Evolutionary conservation across 2,329 filamentous ascomycete species (phyloP), one percentile per base, ranked within the genome.

Genomic region (Claviceps sp.): DNA sequence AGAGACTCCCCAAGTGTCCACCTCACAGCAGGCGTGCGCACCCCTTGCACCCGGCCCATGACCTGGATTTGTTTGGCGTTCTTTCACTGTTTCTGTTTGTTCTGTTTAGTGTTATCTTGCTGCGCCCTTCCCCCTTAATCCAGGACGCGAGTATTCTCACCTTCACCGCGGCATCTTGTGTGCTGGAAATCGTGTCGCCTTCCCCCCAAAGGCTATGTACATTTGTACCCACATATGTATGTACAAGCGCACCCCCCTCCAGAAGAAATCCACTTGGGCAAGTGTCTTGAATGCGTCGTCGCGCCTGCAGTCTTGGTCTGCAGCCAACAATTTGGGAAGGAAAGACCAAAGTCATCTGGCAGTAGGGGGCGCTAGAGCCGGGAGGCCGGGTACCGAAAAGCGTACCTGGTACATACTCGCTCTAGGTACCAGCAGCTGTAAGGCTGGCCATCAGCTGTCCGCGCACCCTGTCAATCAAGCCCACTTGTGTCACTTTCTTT

Each of bases 11-110:
- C 38, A 37, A 45, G 41, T 47, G 51, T 41, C n/a, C 48, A 48
- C 43, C 47, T 47, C 40, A 41, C 45, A 41, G 43, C 52, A 51
- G 55, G 56, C 50, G 54, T 52, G 55, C 26, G 26, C 26, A 30
- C 26, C 50, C 51, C 54, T 53, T 55, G 56, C 52, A 54, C 52
- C 30, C 52, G 51, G 57, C 50, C 53, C 42, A 50, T 53, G 53
- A 51, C 55, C 52, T 13, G 40, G 5, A 52, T 57, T 52, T 54
- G 4, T 46, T 49, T 30, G 43, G 40, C 39, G n/a, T 39, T 49
- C 14, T 43, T 50, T 40, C 41, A 11, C 8, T 30, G 26, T 30
- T 30, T 30, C n/a, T 16, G 26, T 47, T n/a, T 43, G 19, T 43
- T 43, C 19, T 43, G 24, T 43, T 34, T 11, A 43, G 14, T 43